Conservation (phyloP, 2,329 filamentous ascomycete genomes). For the Grosmannia serpens region DNA sequence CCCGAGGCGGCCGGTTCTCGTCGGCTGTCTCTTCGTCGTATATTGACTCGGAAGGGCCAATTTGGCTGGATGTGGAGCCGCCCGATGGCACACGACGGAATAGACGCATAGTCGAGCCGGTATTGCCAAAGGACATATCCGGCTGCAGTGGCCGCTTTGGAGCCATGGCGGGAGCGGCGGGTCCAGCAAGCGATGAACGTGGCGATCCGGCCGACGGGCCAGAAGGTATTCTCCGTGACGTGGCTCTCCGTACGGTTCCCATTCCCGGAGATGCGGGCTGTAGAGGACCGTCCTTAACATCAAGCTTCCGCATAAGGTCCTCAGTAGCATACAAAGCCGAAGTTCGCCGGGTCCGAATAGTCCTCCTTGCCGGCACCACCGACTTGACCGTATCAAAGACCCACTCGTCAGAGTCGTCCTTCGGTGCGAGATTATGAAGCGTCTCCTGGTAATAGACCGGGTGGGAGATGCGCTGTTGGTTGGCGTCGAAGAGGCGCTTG, state of each 20-base stretch:
- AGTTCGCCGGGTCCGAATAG: constrained; percentile 38
- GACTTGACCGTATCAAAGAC: constrained; percentile 91
- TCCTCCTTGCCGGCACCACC: constrained; percentile 41
- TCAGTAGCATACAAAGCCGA: constrained; percentile 48
- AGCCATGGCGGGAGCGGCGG: constrained; percentile 24
- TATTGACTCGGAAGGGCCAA: constrained; percentile 10
- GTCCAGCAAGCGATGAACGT: constrained; percentile 5
- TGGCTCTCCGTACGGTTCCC: constrained; percentile 50
- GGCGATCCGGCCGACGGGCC: constrained; percentile 16
- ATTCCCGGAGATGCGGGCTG: constrained; percentile 41
- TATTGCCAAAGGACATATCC: constrained; percentile 89
- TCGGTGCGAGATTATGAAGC: constrained; percentile 56
- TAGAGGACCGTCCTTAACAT: constrained; percentile 49
- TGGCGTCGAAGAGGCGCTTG: constrained; percentile 71
- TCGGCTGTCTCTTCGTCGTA: constrained; percentile 24
- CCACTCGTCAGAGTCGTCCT: constrained; percentile 73
- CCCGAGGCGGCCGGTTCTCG: constrained; percentile 48
- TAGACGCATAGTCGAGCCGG: constrained; percentile 79
- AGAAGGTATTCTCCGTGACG: constrained; percentile 37
- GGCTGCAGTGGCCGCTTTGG: constrained; percentile 72
- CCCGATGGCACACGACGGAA: constrained; percentile 80
- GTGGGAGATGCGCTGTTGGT: constrained; percentile 55
- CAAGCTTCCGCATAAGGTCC: constrained; percentile 47
- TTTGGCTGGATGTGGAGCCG: constrained; percentile 34
- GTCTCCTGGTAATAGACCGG: constrained; percentile 91